Evolutionary conservation across 208 protist genomes (phyloP), one percentile per base, ranked within the genome.

Genomic region (Trypanosoma caninum): DNA sequence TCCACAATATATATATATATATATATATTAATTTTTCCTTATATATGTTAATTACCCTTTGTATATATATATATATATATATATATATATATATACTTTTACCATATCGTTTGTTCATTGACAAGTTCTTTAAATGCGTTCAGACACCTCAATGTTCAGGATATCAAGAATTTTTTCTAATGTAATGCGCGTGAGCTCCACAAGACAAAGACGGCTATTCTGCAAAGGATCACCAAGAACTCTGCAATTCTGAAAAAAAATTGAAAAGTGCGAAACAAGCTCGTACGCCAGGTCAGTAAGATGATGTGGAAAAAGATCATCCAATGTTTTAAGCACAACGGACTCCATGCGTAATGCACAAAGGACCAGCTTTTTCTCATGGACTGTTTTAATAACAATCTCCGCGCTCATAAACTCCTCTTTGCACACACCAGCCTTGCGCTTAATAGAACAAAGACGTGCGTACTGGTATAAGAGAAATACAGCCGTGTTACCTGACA

Each of bases 401-500:
- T 85, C 65, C 9, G 76, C 62, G 23, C 76, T 65, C 44, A 69
- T 41, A 46, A 84, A 48, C 47, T 93, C 62, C 46, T 84, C 80
- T 54, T 81, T 75, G 27, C 50, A 50, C 13, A 93, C 78, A 35
- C 77, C 76, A 30, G 92, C 87, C 84, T 96, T 96, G 59, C 86
- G 84, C 69, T 88, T 71, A 74, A 99, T 98, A 38, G 95, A 98
- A 65, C 72, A 80, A 52, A 98, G 97, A 60, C 98, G 94, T 13
- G 96, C 96, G 75, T 98, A 98, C 59, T 97, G 89, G 80, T 99
- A 99, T 11, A 99, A 84, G 30, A 99, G 80, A 63, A 98, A 99
- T 13, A 97, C 84, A 30, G 96, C 97, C 14, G 97, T 99, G 76
- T 99, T 99, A 59, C 98, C 98, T 28, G 88, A 87, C 68, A 98